phyloP scores from a whole-genome alignment of 495 filamentous ascomycete genomes.

The Paragyromitra xinjiangensis region DNA sequence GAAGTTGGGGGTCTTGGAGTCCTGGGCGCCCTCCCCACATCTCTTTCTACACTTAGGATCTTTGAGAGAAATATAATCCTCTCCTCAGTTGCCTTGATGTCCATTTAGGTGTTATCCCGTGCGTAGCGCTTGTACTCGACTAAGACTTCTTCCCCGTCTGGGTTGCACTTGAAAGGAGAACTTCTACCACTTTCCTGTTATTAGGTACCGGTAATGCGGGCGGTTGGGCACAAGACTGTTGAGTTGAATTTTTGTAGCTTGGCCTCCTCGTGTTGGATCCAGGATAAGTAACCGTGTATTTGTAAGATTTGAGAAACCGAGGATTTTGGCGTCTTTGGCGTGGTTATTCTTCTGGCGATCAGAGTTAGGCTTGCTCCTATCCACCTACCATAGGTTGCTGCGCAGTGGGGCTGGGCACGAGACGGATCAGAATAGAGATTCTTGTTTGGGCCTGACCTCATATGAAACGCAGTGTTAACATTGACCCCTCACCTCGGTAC shows the following conservation, averaged over 20 bases:
- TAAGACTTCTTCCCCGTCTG: neutral
- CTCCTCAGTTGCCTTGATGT: too few relatives aligned
- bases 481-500: too few relatives aligned
- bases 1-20: neutral
- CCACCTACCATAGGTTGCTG: neutral
- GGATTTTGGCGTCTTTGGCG: neutral
- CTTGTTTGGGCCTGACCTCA: too few relatives aligned
- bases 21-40: neutral
- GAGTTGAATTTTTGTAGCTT: neutral
- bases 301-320: constrained; percentile 6
- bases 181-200: too few relatives aligned
- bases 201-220: too few relatives aligned
- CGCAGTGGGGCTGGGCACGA: too few relatives aligned
- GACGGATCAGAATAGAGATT: too few relatives aligned
- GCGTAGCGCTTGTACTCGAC: constrained; percentile 19
- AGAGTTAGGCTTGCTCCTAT: constrained; percentile 13
- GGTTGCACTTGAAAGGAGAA: neutral
- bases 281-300: constrained; percentile 15
- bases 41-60: neutral
- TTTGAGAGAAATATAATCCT: constrained; percentile 11
- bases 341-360: neutral
- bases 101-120: neutral
- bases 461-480: too few relatives aligned
- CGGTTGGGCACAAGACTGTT: neutral
- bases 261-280: neutral